Percentiles rank a stretch among this genome's conserved stretches.
Conservation (phyloP, 2,329 filamentous ascomycete genomes). For the Aspergillus puulaauensis region DNA sequence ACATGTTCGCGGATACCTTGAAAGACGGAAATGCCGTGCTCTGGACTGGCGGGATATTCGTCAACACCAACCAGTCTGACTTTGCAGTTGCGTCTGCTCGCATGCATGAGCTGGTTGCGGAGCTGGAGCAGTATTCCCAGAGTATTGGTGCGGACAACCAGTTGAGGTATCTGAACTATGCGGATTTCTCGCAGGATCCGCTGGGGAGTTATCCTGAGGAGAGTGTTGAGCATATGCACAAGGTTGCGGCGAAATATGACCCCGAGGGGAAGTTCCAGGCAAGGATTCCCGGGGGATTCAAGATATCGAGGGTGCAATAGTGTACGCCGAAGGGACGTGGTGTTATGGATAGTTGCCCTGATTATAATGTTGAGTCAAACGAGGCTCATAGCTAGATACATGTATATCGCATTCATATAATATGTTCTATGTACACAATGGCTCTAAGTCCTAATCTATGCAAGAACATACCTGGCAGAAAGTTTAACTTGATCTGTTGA, state of each 20-base stretch:
- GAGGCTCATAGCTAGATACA: no score
- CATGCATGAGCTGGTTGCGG: neutral
- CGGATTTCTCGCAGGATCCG: neutral
- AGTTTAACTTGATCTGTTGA: no score
- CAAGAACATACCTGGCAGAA: no score
- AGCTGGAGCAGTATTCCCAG: neutral
- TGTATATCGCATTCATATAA: no score
- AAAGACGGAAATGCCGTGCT: neutral
- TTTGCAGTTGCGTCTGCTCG: neutral
- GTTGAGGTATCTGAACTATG: neutral
- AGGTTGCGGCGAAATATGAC: neutral
- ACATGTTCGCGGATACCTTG: neutral
- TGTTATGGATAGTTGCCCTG: no score
- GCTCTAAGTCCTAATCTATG: no score
- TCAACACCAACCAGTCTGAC: neutral
- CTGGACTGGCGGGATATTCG: neutral
- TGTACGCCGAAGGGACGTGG: no score
- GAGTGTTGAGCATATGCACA: neutral
- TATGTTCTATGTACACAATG: no score
- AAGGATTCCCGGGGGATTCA: neutral
- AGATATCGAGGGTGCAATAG: neutral
- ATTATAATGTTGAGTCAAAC: no score
- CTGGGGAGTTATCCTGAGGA: neutral
- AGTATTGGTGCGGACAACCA: neutral
- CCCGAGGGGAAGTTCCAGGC: neutral